phyloP scores from a whole-genome alignment of 192 early-diverging fungal species.

The Coemansia sp. region DNA sequence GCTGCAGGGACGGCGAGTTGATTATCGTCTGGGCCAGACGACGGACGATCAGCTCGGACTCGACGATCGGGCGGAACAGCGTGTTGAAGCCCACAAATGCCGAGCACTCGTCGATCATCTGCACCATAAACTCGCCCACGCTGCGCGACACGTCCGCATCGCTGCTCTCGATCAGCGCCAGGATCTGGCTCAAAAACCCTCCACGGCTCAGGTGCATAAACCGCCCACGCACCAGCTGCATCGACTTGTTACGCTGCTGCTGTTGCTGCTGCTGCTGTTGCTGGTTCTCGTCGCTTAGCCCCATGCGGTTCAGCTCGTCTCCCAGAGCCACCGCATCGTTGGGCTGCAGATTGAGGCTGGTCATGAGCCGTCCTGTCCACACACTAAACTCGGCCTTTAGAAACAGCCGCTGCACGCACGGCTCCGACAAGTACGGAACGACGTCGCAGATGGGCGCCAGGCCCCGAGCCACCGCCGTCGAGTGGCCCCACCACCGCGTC shows the following conservation, averaged over 20 bases:
- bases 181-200: slow-evolving; percentile 29
- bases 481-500: slow-evolving; percentile 44
- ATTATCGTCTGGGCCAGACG: slow-evolving; percentile 50
- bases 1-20: slow-evolving; percentile 46
- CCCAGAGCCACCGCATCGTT: slow-evolving; percentile 45
- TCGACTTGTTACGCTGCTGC: slow-evolving; percentile 40
- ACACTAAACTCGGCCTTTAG: slow-evolving; percentile 50
- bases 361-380: slow-evolving; percentile 51
- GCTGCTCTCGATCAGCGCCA: slow-evolving; percentile 43
- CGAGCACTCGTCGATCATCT: slow-evolving; percentile 51
- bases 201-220: slow-evolving; percentile 52
- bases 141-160: slow-evolving; percentile 29
- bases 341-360: slow-evolving; percentile 35
- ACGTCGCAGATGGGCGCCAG: slow-evolving; percentile 52
- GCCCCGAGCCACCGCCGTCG: slow-evolving; percentile 41
- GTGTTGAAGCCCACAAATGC: slow-evolving; percentile 46
- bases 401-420: slow-evolving; percentile 49
- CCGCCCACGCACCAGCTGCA: slow-evolving; percentile 50
- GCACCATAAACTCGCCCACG: slow-evolving; percentile 46
- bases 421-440: slow-evolving; percentile 48
- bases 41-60: slow-evolving; percentile 41
- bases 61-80: slow-evolving; percentile 49
- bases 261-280: slow-evolving; percentile 23
- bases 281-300: slow-evolving; percentile 35
- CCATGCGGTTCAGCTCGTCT: slow-evolving; percentile 49